These are phyloP conservation scores for Lipomyces japonicus DNA, from an alignment of 805 yeast genomes.

Conservation along the genomic window DNA sequence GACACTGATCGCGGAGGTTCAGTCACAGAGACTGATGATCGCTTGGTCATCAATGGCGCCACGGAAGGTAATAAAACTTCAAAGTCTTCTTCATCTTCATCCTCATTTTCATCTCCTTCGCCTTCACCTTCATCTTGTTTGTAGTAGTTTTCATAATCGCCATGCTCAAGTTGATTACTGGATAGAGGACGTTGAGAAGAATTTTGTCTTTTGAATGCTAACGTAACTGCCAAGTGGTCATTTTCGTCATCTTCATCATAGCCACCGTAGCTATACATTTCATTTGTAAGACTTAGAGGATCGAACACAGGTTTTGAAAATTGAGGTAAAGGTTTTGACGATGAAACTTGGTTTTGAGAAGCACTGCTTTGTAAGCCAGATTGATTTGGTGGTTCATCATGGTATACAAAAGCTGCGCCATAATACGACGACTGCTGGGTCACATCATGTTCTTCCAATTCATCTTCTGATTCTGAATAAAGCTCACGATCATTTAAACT, in stretches of 20 bases:
- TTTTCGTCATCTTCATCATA: not conserved
- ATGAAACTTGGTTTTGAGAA: too few species aligned
- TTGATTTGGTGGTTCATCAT: too few species aligned
- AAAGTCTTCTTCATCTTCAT: not conserved
- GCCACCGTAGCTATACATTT: not conserved
- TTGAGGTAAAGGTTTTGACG: too few species aligned
- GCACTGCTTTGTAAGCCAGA: too few species aligned
- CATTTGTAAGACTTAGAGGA: not conserved
- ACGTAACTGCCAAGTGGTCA: too few species aligned
- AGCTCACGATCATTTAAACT: not conserved
- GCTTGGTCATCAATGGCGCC: constrained; percentile 1
- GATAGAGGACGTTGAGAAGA: too few species aligned
- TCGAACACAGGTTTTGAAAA: not conserved
- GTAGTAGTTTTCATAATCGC: not conserved
- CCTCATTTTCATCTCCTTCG: not conserved
- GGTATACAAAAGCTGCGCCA: too few species aligned
- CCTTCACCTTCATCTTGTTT: not conserved
- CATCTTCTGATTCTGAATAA: not conserved
- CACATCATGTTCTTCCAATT: not conserved
- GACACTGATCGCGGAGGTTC: constrained; percentile 5
- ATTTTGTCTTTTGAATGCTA: too few species aligned
- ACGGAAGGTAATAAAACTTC: not conserved
- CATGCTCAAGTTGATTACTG: too few species aligned
- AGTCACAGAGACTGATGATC: not conserved
- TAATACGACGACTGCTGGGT: not conserved